Percentiles rank a stretch among this genome's conserved stretches.
Conservation (phyloP, 2,329 filamentous ascomycete species). For the Colletotrichum musae region DNA sequence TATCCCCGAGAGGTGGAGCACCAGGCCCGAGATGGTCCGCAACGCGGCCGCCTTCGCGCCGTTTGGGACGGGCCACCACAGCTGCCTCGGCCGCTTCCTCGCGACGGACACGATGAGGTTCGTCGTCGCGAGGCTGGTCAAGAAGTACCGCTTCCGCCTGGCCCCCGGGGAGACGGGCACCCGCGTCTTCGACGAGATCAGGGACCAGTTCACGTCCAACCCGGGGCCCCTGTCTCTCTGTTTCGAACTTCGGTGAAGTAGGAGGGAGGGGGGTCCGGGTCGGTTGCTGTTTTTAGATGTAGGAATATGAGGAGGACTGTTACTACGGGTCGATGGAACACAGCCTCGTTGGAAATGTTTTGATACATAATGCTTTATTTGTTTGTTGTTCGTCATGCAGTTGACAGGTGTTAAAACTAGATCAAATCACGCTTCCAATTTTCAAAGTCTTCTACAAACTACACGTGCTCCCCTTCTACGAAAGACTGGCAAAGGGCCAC, state of each 20-base stretch:
- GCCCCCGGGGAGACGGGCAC: constrained; percentile 36
- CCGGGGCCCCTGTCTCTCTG: constrained; percentile 37
- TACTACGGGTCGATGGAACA: neutral
- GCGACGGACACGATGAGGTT: constrained; percentile 38
- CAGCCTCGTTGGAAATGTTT: neutral
- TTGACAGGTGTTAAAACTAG: too few relatives aligned
- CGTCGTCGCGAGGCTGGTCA: constrained; percentile 37
- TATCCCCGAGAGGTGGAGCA: constrained; percentile 56
- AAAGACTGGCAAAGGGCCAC: constrained; percentile 26
- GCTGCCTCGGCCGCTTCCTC: constrained; percentile 38
- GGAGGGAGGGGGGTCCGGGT: neutral
- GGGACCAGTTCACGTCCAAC: constrained; percentile 38
- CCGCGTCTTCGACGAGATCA: constrained; percentile 36
- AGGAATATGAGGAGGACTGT: neutral
- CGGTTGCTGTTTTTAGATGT: neutral
- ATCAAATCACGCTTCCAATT: too few relatives aligned
- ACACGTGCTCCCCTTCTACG: neutral
- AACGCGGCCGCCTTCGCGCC: constrained; percentile 50
- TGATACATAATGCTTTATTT: neutral
- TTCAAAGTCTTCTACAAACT: too few relatives aligned
- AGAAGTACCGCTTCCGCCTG: constrained; percentile 33
- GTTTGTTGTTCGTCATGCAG: too few relatives aligned
- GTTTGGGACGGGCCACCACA: constrained; percentile 47
- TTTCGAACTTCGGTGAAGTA: constrained; percentile 35
- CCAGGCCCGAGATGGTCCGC: constrained; percentile 49